Percentiles rank a stretch among this genome's conserved stretches.
Conservation (phyloP, 441 rosid species). For the Gossypium davidsonii region DNA sequence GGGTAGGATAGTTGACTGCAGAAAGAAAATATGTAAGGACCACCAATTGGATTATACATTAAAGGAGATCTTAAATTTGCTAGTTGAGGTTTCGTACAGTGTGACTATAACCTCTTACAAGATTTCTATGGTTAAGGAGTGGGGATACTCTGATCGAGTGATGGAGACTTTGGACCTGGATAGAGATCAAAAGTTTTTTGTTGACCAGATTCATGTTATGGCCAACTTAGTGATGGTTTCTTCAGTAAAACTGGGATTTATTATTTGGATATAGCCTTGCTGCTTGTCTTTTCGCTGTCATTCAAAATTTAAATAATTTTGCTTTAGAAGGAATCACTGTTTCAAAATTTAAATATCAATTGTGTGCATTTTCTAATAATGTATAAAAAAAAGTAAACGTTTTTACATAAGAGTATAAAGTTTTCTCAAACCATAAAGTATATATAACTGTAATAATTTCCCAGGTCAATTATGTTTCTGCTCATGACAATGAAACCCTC, state of each 20-base stretch:
- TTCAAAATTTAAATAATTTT: background rate
- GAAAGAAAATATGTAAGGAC: background rate
- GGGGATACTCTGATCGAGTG: background rate
- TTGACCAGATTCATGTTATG: background rate
- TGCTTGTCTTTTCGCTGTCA: background rate
- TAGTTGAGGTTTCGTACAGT: background rate
- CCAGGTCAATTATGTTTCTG: constrained; percentile 92
- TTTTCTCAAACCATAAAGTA: constrained; percentile 4
- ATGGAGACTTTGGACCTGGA: background rate
- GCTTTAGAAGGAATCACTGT: no score
- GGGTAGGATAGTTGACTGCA: background rate
- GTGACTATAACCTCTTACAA: background rate
- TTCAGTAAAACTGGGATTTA: background rate
- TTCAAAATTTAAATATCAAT: background rate
- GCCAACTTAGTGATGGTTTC: background rate
- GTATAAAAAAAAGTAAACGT: background rate
- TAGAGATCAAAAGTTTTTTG: background rate
- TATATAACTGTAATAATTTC: constrained; percentile 23
- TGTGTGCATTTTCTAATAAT: background rate
- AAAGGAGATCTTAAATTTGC: background rate
- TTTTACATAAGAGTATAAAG: background rate
- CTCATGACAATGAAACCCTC: constrained; percentile 98
- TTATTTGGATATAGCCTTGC: background rate
- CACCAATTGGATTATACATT: background rate
- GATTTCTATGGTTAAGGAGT: background rate